Evolutionary conservation across 805 yeast species (phyloP), one percentile per base, ranked within the genome.

Genomic region (Nakazawaea ambrosiae): DNA sequence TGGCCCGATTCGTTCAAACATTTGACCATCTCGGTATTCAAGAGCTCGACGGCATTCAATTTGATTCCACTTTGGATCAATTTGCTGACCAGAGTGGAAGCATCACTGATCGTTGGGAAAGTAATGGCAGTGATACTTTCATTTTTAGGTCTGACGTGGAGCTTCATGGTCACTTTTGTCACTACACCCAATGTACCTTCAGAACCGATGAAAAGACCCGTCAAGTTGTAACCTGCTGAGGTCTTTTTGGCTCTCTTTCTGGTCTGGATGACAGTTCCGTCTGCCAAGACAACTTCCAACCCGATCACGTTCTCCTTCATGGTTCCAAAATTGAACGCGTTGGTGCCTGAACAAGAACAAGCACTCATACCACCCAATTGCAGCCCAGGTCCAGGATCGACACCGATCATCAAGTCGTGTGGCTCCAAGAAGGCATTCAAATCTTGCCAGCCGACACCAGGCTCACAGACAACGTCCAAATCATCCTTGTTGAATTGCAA

Each of bases 311-410:
- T 80, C 42, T 80, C 85, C 46, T 76, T 77, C 86, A 81, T 81
- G 6, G 89, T 79, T n/a, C 89, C 89, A 54, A 78, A 81, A 40
- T 73, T 65, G 37, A 75, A 78, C 2, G 89, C 86, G 49, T 81
- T 81, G n/a, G 87, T 78, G 8, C 88, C 89, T 12, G 83, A 75
- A 34, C 86, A 82, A 7, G 81, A 73, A 3, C 83, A 81, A 26
- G 73, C 80, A 33, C 78, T 75, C 89, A 82, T 81, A 3, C 89
- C 89, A 20, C 82, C 88, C 41, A 81, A 71, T 34, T 76, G 65
- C 2, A 89, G 89, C 12, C 86, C 86, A 43, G 85, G 81, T 8
- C 88, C 89, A 2, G 89, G 76, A 51, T 78, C 84, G 24, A 76
- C 75, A 2, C 85, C 85, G 47, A 80, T 74, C 50, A 79, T 48